phyloP scores from a whole-genome alignment of 2,329 filamentous ascomycete genomes.

The Monilinia polystroma region DNA sequence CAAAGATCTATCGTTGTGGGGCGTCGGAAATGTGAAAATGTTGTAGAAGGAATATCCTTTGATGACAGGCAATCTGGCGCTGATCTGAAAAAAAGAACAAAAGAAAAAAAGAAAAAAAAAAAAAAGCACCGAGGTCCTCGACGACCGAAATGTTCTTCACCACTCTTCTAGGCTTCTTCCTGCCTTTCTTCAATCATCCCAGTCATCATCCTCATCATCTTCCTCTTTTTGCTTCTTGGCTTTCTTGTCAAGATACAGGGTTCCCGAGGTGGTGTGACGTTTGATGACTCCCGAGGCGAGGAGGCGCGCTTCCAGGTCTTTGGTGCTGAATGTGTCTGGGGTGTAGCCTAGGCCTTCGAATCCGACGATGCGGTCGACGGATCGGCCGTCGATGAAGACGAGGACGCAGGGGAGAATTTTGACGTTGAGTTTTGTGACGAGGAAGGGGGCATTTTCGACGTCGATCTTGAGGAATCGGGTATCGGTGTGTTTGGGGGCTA shows the following conservation, averaged over 20 bases:
- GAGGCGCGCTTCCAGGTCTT: slow-evolving; percentile 53
- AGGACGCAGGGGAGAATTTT: slow-evolving; percentile 59
- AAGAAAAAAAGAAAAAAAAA: too few species aligned
- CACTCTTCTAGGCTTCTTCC: not conserved
- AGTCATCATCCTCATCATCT: slow-evolving; percentile 48
- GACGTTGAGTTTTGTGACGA: slow-evolving; percentile 57
- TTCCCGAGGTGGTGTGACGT: slow-evolving; percentile 50
- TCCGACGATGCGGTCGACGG: slow-evolving; percentile 56
- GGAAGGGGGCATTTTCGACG: slow-evolving; percentile 59
- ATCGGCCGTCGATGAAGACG: slow-evolving; percentile 54
- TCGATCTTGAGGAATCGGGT: slow-evolving; percentile 58
- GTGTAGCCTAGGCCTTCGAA: slow-evolving; percentile 57
- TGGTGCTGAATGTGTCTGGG: slow-evolving; percentile 52
- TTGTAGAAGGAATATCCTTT: not conserved
- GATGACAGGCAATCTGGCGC: not conserved
- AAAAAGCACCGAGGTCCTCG: too few species aligned
- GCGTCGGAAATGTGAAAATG: not conserved
- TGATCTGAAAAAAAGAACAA: not conserved
- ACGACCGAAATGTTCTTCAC: not conserved
- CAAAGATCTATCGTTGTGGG: slow-evolving; percentile 8
- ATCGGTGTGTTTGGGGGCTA: slow-evolving; percentile 58
- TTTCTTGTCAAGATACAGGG: slow-evolving; percentile 43
- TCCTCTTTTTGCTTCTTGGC: slow-evolving; percentile 42
- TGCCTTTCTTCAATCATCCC: slow-evolving; percentile 41
- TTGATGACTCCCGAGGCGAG: slow-evolving; percentile 51